A percentile compares a stretch with the other conserved stretches of the same genome.
phyloP scores from a whole-genome alignment of 2,329 filamentous ascomycete genomes.

The Fragosphaeria purpurea region DNA sequence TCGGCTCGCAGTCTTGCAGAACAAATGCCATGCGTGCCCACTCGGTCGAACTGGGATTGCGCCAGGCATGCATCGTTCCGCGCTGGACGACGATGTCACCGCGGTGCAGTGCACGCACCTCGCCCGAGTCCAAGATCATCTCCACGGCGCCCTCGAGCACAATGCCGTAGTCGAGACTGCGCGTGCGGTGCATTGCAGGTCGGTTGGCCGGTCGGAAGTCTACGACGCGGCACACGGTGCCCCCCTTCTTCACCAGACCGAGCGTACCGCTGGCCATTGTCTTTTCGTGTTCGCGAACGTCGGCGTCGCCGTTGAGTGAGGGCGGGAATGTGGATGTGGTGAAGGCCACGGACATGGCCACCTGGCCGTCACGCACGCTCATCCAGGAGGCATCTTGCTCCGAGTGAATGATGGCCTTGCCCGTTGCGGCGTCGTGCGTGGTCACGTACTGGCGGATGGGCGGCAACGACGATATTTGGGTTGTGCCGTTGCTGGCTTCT shows the following conservation, averaged over 20 bases:
- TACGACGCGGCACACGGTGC: conserved; percentile 10
- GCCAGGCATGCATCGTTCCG: conserved; percentile 33
- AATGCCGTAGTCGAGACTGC: conserved; percentile 29
- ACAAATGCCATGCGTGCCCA: conserved; percentile 36
- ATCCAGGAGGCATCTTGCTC: background rate
- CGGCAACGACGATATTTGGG: background rate
- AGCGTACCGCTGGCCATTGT: conserved; percentile 21
- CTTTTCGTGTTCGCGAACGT: conserved; percentile 3
- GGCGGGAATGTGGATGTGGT: background rate
- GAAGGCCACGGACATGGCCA: background rate
- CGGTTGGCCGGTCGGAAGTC: conserved; percentile 20
- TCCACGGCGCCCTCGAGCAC: conserved; percentile 31
- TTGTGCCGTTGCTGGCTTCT: background rate
- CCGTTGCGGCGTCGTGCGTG: background rate
- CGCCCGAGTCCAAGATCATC: conserved; percentile 28
- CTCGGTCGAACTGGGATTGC: conserved; percentile 28
- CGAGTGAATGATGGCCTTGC: background rate
- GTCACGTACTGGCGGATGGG: background rate
- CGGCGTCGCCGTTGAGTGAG: conserved; percentile 2
- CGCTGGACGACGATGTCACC: conserved; percentile 37
- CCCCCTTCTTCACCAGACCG: background rate
- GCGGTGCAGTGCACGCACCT: conserved; percentile 25
- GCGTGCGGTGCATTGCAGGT: conserved; percentile 31
- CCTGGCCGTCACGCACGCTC: background rate
- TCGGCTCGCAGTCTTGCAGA: conserved; percentile 18